Percentiles rank a stretch among this genome's conserved stretches.
Conservation (phyloP, 2,329 filamentous ascomycete species). For the Mollisia scopiformis region DNA sequence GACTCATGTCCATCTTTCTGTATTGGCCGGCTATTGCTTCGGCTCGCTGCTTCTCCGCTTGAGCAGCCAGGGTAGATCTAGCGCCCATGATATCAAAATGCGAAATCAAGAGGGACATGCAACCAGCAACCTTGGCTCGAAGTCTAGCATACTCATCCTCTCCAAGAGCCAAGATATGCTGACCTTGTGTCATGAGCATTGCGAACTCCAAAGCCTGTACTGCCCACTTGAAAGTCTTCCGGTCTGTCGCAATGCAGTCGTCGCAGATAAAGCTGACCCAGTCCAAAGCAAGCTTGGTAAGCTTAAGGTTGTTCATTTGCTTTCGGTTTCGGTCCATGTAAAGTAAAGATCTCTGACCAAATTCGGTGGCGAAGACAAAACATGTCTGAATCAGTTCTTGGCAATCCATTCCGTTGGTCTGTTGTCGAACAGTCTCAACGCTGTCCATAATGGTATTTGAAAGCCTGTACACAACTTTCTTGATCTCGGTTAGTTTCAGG, state of each 20-base stretch:
- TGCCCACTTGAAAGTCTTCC: constrained; percentile 97
- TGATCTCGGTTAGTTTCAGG: constrained; percentile 86
- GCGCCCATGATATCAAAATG: constrained; percentile 99
- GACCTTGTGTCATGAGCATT: constrained; percentile 94
- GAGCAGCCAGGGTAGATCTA: constrained; percentile 87
- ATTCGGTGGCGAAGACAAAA: constrained; percentile 98
- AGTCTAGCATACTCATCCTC: constrained; percentile 85
- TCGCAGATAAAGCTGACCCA: constrained; percentile 99
- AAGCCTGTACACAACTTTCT: constrained; percentile 92
- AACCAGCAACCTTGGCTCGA: constrained; percentile 88
- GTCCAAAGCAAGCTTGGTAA: constrained; percentile 90
- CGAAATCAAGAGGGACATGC: constrained; percentile 95
- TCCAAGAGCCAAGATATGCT: constrained; percentile 88
- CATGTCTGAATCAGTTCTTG: constrained; percentile 97
- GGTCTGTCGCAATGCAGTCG: constrained; percentile 90
- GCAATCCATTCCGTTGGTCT: constrained; percentile 82
- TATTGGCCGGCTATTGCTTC: constrained; percentile 80
- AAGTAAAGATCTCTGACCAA: constrained; percentile 89
- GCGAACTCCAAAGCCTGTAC: constrained; percentile 94
- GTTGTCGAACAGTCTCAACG: constrained; percentile 87
- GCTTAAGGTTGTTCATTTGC: constrained; percentile 95
- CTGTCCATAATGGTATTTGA: constrained; percentile 99
- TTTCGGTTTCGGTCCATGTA: constrained; percentile 96
- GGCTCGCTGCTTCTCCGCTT: constrained; percentile 87
- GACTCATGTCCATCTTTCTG: constrained; percentile 77